Percentiles rank a stretch among this genome's conserved stretches.
phyloP scores from a whole-genome alignment of 2,329 filamentous ascomycete species.

The Aspergillus udagawae region DNA sequence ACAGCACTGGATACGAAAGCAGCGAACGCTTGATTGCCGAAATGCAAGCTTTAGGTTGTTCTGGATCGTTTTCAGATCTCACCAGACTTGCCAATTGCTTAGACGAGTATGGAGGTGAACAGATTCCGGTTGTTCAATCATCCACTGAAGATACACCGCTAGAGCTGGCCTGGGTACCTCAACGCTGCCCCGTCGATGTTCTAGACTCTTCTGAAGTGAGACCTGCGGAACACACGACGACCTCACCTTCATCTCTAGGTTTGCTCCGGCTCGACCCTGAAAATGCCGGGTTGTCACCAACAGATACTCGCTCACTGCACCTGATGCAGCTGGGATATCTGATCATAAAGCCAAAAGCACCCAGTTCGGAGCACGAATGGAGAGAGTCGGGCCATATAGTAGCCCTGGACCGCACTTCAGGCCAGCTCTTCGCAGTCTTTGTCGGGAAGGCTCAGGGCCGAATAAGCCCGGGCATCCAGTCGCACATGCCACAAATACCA shows the following conservation, averaged over 20 bases:
- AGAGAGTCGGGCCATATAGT: constrained; percentile 34
- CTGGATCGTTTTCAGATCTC: constrained; percentile 26
- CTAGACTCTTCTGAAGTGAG: constrained; percentile 8
- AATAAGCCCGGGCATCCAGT: constrained; percentile 1
- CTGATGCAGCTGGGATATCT: constrained; percentile 37
- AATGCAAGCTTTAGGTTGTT: constrained; percentile 26
- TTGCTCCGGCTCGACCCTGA: constrained; percentile 26
- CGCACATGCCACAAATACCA: not conserved
- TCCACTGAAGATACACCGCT: not conserved
- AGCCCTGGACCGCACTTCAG: constrained; percentile 31
- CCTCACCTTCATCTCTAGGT: constrained; percentile 26
- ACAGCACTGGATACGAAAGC: constrained; percentile 21
- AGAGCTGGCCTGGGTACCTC: constrained; percentile 31
- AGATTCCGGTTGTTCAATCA: constrained; percentile 18
- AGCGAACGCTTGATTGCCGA: constrained; percentile 22
- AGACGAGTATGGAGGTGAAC: constrained; percentile 31
- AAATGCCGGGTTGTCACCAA: constrained; percentile 17
- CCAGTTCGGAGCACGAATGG: constrained; percentile 19
- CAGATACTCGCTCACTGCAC: constrained; percentile 21
- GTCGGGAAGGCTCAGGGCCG: constrained; percentile 21
- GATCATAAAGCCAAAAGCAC: constrained; percentile 15
- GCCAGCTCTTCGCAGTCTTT: constrained; percentile 28
- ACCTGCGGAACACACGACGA: constrained; percentile 10
- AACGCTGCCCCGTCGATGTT: constrained; percentile 32
- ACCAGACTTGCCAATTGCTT: constrained; percentile 27